Evolutionary conservation across 495 filamentous ascomycete genomes (phyloP).

Genomic region (Cercophora scortea): DNA sequence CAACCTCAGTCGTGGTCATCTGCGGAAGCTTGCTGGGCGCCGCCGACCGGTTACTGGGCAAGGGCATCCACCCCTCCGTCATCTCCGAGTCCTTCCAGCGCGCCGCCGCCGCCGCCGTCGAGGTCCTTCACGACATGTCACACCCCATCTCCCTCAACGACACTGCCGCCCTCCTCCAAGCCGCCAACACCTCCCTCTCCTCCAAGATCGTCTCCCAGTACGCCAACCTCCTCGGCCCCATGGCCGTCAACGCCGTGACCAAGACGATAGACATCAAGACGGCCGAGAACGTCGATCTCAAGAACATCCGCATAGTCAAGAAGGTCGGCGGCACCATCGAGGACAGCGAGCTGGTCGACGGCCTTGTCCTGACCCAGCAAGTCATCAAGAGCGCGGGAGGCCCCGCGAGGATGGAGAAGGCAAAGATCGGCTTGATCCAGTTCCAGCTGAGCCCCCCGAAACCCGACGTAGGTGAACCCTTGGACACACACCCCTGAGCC

Average conservation of each 20-base stretch:
- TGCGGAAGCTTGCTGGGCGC: conserved; percentile 89
- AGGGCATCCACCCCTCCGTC: conserved; percentile 95
- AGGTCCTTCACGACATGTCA: conserved; percentile 91
- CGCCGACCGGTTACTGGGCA: conserved; percentile 78
- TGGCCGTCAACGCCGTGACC: conserved; percentile 93
- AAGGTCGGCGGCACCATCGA: conserved; percentile 98
- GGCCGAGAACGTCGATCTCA: conserved; percentile 91
- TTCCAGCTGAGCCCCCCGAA: conserved; percentile 98
- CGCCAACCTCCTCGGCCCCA: conserved; percentile 82
- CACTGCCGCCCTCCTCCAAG: conserved; percentile 83
- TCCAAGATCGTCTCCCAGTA: conserved; percentile 98
- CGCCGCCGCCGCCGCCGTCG: conserved; percentile 77
- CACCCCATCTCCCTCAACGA: conserved; percentile 86
- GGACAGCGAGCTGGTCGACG: conserved; percentile 95
- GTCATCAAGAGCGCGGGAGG: conserved; percentile 92
- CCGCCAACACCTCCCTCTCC: conserved; percentile 92
- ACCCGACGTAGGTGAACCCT: conserved; percentile 64
- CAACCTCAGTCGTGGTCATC: conserved; percentile 96
- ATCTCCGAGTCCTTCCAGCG: conserved; percentile 97
- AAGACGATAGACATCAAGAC: conserved; percentile 93
- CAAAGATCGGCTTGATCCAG: conserved; percentile 91
- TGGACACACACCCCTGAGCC: neutral
- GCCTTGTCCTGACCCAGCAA: conserved; percentile 82
- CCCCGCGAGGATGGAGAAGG: conserved; percentile 92
- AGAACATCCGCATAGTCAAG: conserved; percentile 94